Percentiles rank a stretch among this genome's conserved stretches.
Conservation (phyloP, 257 asterid species). For the Solanum chiquidenum region DNA sequence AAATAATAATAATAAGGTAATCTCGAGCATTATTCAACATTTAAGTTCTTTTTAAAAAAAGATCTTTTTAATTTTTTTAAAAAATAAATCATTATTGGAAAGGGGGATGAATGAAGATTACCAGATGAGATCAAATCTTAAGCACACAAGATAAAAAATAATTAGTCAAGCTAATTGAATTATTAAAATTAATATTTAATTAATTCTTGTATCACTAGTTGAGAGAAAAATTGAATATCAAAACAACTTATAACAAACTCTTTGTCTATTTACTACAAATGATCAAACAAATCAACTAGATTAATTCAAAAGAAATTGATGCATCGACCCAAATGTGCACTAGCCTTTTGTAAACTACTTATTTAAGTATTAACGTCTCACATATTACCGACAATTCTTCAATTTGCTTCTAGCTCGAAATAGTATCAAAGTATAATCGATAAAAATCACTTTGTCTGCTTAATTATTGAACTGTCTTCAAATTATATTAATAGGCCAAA, state of each 20-base stretch:
- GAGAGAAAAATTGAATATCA: not conserved
- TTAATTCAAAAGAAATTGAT: not conserved
- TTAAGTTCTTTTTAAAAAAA: no score
- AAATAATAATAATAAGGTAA: not conserved
- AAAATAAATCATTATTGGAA: not conserved
- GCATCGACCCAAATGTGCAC: not conserved
- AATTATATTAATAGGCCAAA: no score
- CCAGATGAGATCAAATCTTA: not conserved
- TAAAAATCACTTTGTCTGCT: no score
- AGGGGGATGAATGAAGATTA: not conserved
- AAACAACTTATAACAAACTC: not conserved
- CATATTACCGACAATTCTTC: not conserved
- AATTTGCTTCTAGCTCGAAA: not conserved
- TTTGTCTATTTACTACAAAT: not conserved
- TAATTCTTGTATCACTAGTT: not conserved
- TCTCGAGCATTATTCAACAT: not conserved
- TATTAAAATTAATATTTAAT: not conserved
- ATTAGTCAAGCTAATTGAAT: not conserved
- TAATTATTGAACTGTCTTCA: no score
- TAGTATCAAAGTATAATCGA: not conserved
- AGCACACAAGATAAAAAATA: not conserved
- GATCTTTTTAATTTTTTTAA: fast-evolving
- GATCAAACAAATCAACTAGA: not conserved
- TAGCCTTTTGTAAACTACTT: not conserved
- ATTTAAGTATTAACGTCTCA: not conserved